phyloP scores from a whole-genome alignment of 345 rosid species.

The Nephelium lappaceum region DNA sequence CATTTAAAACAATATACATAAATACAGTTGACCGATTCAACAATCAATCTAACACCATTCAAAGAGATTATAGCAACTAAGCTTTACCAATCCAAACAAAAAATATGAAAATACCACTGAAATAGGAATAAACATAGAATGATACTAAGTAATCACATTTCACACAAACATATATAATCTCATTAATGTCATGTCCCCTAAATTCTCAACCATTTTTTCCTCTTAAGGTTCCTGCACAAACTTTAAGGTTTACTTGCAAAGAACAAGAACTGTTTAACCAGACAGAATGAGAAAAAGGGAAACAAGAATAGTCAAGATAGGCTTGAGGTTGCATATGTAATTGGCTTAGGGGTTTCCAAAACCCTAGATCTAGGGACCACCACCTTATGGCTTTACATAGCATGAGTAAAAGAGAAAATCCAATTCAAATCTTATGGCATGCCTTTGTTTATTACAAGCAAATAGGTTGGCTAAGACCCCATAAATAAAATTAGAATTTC shows the following conservation, averaged over 20 bases:
- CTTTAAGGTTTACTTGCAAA: conserved; percentile 2
- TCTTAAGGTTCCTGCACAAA: neutral
- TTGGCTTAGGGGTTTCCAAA: conserved; percentile 45
- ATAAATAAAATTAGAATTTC: conserved; percentile 24
- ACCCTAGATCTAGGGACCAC: conserved; percentile 76
- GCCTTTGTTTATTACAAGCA: conserved; percentile 43
- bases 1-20: neutral
- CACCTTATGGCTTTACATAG: conserved; percentile 50
- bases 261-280: conserved; percentile 1
- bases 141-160: neutral
- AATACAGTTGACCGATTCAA: neutral
- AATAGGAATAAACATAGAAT: neutral
- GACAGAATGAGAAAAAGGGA: conserved; percentile 5
- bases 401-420: conserved; percentile 56
- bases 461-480: conserved; percentile 31
- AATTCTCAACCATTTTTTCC: neutral
- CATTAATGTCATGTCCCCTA: neutral
- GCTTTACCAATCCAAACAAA: neutral
- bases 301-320: conserved; percentile 34
- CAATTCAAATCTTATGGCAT: conserved; percentile 59
- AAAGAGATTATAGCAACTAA: neutral
- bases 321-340: conserved; percentile 31
- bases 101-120: neutral
- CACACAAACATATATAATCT: neutral
- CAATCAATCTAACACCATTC: neutral